Evolutionary conservation across 2,329 filamentous ascomycete species (phyloP), one percentile per base, ranked within the genome.

Genomic region (Fusarium sp.): DNA sequence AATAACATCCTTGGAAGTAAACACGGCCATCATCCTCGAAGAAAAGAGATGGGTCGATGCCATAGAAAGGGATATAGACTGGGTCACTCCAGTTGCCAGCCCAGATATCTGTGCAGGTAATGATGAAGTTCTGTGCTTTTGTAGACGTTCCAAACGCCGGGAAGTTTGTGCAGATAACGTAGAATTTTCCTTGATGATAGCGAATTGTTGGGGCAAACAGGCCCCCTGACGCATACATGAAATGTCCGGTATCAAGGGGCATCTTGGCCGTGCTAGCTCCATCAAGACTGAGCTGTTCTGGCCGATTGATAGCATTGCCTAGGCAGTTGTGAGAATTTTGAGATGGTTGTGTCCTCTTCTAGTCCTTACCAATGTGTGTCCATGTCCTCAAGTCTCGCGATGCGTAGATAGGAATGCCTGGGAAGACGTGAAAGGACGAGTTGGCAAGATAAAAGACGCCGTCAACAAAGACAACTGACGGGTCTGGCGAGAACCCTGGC

Each of bases 1-100:
- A 35, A 36, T 63, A 74, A 27, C 71, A 69, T 4, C 74, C 72
- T 40, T 79, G 79, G 14, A 81, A 63, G 60, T 85, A 84, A 7
- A 74, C 76, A 10, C 71, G 69, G 14, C 79, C 80, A 57, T 83
- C 79, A 18, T 80, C 73, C 14, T 85, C 83, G 33, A 83, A 85
- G 56, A 86, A 83, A 7, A 88, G 78, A 77, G 86, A 84, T 0
- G 85, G 82, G 59, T 86, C 85, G 16, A 87, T 85, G 2, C 83
- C 85, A 20, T 81, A 69, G 31, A 85, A 83, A 1, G 80, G 76
- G 58, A 85, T 84, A 35, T 76, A 76, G 4, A 85, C 75, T 1
- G 84, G 79, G 16, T 80, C 74, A 22, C 75, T 79, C 78, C 79
- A 81, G 6, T 66, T 33, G 6, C 66, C 72, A 8, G 69, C 33